A percentile compares a stretch with the other conserved stretches of the same genome.
These are phyloP conservation scores for Aspergillus leporis DNA, from an alignment of 495 filamentous ascomycete genomes.

Conservation along the genomic window DNA sequence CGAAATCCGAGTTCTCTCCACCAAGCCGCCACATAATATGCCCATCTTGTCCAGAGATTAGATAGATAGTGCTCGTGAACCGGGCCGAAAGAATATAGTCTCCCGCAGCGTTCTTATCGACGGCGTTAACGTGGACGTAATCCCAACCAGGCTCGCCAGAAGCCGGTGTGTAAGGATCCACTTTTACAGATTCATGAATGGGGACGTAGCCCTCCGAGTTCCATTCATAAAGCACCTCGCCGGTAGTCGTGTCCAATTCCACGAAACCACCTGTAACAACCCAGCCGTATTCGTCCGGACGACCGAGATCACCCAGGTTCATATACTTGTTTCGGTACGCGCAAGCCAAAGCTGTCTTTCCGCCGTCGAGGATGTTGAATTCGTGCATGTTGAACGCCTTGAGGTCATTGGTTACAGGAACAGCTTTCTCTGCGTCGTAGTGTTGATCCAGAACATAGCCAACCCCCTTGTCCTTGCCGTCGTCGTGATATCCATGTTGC, in stretches of 20 bases:
- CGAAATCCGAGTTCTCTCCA: conserved; percentile 46
- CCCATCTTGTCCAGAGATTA: conserved; percentile 57
- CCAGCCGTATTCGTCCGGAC: conserved; percentile 39
- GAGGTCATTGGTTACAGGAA: conserved; percentile 39
- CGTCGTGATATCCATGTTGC: conserved; percentile 34
- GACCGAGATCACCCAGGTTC: conserved; percentile 47
- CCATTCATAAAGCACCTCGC: conserved; percentile 50
- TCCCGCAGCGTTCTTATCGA: conserved; percentile 46
- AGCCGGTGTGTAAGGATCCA: not conserved
- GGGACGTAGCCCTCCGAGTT: conserved; percentile 42
- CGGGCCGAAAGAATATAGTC: conserved; percentile 61
- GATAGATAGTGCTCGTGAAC: conserved; percentile 56
- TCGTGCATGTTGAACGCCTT: conserved; percentile 52
- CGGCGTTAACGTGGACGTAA: conserved; percentile 44
- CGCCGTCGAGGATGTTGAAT: conserved; percentile 45
- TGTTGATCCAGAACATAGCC: conserved; percentile 38
- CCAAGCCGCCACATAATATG: conserved; percentile 59
- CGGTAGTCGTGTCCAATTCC: conserved; percentile 50
- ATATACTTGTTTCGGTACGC: conserved; percentile 46
- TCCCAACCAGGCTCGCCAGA: conserved; percentile 37
- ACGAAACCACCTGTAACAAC: conserved; percentile 41
- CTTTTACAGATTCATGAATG: conserved; percentile 42
- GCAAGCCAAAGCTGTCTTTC: conserved; percentile 45
- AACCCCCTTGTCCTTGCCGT: conserved; percentile 31
- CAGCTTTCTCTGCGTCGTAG: conserved; percentile 38